Evolutionary conservation across 164 flowering plant species (phyloP), one percentile per base, ranked within the genome.

Genomic region (Buxus sempervirens): DNA sequence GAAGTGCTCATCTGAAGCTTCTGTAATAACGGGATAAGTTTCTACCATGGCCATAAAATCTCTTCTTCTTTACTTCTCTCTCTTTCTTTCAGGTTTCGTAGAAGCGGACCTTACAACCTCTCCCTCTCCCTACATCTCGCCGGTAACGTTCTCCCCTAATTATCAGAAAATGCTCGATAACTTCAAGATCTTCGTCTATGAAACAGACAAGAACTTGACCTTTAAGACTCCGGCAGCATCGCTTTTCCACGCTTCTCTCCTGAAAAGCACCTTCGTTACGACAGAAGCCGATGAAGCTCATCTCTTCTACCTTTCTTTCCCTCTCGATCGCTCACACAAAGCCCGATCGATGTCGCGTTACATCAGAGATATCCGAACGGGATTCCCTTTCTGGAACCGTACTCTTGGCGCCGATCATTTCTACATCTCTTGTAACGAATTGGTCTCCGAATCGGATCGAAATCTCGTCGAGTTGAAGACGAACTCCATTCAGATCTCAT

Each of bases 331-430:
- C 67, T 70, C 85, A 65, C 45, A 9, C 0, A 61, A 36, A 9
- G 54, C 81, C 8, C 87, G 91, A 62, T 68, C 85, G 5, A 45
- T 79, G 21, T 64, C 87, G 18, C 86, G 87, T 2, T 58, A 68
- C 13, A 73, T 91, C 65, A 69, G 76, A 2, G 71, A 71, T 20
- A 59, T 86, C 49, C 81, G 90, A 0, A 32, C 38, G 27, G 53
- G 69, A 10, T 66, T 65, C 63, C 91, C 95, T 5, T 91, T 75
- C 81, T 91, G 97, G 97, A 84, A 91, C 79, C 88, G 83, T 13
- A 81, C 95, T 3, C 93, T 91, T 24, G 95, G 95, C 5, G 91
- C 95, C 60, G 95, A 89, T 60, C 97, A 91, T 54, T 85, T 89
- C 77, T 88, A 70, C 71, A 25, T 86, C 57, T 84, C 89, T 0